Base-by-base conservation (phyloP, 2,329 filamentous ascomycete genomes). In the Pyrenophora graminea region DNA sequence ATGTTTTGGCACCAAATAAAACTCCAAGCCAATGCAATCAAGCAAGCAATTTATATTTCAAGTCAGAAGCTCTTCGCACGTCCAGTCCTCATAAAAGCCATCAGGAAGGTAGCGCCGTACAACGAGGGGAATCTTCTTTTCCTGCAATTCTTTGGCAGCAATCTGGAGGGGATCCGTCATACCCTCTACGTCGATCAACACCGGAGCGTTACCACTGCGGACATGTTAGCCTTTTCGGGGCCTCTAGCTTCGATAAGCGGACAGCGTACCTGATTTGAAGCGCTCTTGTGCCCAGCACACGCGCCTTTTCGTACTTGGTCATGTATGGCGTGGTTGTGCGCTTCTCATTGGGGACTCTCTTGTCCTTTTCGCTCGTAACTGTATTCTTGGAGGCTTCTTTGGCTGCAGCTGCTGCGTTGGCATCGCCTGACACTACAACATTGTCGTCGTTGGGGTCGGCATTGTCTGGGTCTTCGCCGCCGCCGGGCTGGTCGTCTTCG, bases 81-180 rank as follows among this genome's bases (percentile, higher is more conserved):
- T 96, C 94, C 94, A 99, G 75, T 99, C 94, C 82, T 99, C 94
- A 76, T 97, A 97, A 90, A 85, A 96, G 79, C 94, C 94, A 78
- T 99, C 94, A 18, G 94, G 94, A 72, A 99, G 83, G 78, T 97
- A 99, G 70, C 94, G 85, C 73, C 94, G 85, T 59, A 99, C 90
- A 50, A 99, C 94, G 55, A 99, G 77, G 19, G 94, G 94, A 48
- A 99, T 96, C 83, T 99, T 99, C 84, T 97, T 97, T 80, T 97
- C 92, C 59, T 90, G 86, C 73, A 99, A 80, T 78, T 99, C 94
- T 79, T 97, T 97, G 75, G 97, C 89, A 19, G 94, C 94, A 71
- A 99, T 97, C 76, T 97, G 91, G 48, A 99, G 80, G 38, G 94
- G 94, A 78, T 99, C 94, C 44, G 94, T 97, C 81, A 97, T 93